Percentiles rank a stretch among this genome's conserved stretches.
Evolutionary conservation across 2,329 filamentous ascomycete genomes (phyloP).

Genomic region (Aureobasidium sp.): DNA sequence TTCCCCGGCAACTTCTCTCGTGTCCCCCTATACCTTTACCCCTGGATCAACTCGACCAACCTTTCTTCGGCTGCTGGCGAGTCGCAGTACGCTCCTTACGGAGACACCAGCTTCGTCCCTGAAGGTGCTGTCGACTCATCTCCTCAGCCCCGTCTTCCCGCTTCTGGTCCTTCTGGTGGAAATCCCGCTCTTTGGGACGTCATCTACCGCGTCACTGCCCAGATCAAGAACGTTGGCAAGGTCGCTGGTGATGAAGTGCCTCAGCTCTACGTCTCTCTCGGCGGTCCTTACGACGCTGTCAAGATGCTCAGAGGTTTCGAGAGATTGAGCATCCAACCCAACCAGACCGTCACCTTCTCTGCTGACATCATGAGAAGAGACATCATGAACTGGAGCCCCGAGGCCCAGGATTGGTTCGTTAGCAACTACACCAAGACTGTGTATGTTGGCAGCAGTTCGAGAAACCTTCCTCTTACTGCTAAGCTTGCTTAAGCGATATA

Average conservation of each 20-base stretch:
- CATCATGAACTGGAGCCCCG: constrained; percentile 74
- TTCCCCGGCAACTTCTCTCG: constrained; percentile 55
- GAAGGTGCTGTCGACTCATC: constrained; percentile 47
- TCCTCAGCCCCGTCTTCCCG: constrained; percentile 51
- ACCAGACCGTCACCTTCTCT: constrained; percentile 56
- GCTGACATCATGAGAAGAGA: constrained; percentile 68
- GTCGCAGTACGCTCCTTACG: constrained; percentile 52
- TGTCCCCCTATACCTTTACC: constrained; percentile 55
- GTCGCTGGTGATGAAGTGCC: constrained; percentile 59
- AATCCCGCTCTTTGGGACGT: constrained; percentile 59
- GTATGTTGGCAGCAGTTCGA: constrained; percentile 51
- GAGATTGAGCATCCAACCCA: constrained; percentile 61
- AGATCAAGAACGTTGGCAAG: constrained; percentile 61
- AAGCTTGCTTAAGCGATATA: constrained; percentile 4
- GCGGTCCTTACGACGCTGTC: constrained; percentile 60
- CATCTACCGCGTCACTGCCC: constrained; percentile 58
- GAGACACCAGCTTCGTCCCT: constrained; percentile 55
- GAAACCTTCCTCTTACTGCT: constrained; percentile 43
- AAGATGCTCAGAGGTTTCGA: constrained; percentile 70
- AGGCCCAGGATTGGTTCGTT: constrained; percentile 72
- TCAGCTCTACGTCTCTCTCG: constrained; percentile 71
- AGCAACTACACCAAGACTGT: constrained; percentile 48
- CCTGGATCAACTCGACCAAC: constrained; percentile 57
- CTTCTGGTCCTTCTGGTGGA: constrained; percentile 56
- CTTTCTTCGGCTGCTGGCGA: constrained; percentile 49